Base-by-base conservation (phyloP, 2,329 filamentous ascomycete genomes). In the Sporothrix euskadiensis region DNA sequence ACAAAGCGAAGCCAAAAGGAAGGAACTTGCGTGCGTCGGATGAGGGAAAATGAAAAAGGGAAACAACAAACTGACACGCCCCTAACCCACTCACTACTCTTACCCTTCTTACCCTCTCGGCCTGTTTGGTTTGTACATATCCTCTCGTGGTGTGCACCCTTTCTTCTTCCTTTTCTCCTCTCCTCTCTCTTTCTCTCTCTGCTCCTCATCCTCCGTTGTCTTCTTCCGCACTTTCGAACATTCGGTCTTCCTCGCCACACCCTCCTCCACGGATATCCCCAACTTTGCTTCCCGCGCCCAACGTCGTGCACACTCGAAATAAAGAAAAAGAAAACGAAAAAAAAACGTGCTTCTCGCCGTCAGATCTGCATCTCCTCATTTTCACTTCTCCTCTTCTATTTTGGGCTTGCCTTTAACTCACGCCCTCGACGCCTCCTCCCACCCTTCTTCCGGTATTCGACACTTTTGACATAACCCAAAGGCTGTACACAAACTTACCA, bases 261-360 rank as follows among this genome's bases (percentile, higher is more conserved):
- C 26, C 52, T n/a, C 7, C 47, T 35, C 9, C 12, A 30, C 72
- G 73, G 73, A 74, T 69, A 71, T 74, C 73, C 73, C 73, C 73
- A 73, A 71, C 54, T 59, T 9, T 5, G n/a, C 69, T 30, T 49
- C 49, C 69, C 63, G 61, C 41, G 8, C 69, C 44, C 59, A 44
- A 30, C 63, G 69, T 74, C 69, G 52, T 69, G 63, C 69, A 71
- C 35, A 35, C 35, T 35, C 35, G n/a, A n/a, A n/a, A n/a, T n/a
- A n/a, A n/a, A n/a, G n/a, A n/a, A n/a, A n/a, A n/a, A n/a, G n/a
- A 8, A 35, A 35, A 41, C 65, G 70, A 68, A 49, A 44, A 12
- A 35, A 39, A 73, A 68, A 68, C 44, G 63, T 49, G 63, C 41
- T 26, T 49, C 22, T 16, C 16, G 16, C 66, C 30, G 32, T 44